Evolutionary conservation across 2,329 filamentous ascomycete species (phyloP).

Genomic region (Capronia americana): DNA sequence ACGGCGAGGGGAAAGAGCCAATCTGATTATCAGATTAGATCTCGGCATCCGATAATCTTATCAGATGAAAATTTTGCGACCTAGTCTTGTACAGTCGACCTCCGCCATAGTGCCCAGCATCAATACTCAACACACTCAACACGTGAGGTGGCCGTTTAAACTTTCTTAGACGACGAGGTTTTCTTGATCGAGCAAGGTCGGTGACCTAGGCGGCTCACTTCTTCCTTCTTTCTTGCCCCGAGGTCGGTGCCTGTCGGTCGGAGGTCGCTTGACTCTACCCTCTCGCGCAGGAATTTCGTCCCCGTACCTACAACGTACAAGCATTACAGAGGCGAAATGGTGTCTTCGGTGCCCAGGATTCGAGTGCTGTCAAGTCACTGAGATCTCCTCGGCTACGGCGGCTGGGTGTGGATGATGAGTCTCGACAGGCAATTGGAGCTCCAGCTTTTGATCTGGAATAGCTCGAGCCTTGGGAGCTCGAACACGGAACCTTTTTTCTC

Average conservation of each 20-base stretch:
- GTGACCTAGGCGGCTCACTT: no score
- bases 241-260: slow-evolving; percentile 6
- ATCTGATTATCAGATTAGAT: no score
- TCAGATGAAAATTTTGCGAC: no score
- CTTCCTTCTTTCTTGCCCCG: slow-evolving; percentile 7
- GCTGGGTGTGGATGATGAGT: background rate
- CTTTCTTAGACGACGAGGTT: no score
- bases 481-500: slow-evolving; percentile 11
- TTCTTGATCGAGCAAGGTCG: no score
- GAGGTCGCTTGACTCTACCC: background rate
- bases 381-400: background rate
- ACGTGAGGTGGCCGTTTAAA: no score
- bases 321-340: background rate
- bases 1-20: no score
- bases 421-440: background rate
- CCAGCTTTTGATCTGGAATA: background rate
- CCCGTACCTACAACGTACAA: slow-evolving; percentile 10
- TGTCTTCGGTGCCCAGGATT: slow-evolving; percentile 10
- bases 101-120: no score
- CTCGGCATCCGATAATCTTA: no score
- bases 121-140: no score
- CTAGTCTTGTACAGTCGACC: no score
- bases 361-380: background rate
- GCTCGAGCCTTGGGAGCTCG: background rate
- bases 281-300: slow-evolving; percentile 17